These are phyloP conservation scores for Aspergillus sparsus DNA, from an alignment of 495 filamentous ascomycete genomes.

Conservation along the genomic window DNA sequence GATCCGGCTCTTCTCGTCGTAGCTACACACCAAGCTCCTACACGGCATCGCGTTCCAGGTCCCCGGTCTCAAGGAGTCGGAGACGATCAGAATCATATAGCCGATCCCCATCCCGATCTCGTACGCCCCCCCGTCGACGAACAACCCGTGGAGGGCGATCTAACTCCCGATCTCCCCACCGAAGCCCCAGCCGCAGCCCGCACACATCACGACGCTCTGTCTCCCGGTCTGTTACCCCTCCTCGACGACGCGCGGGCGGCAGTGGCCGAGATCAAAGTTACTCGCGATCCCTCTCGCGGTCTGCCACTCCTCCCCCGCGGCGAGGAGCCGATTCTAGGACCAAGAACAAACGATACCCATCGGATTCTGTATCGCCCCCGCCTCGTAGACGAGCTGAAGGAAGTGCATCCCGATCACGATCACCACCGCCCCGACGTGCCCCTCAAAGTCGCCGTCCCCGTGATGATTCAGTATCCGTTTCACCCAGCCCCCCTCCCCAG, in stretches of 20 bases:
- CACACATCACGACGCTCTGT: conserved; percentile 31
- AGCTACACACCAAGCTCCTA: conserved; percentile 36
- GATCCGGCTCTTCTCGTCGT: conserved; percentile 39
- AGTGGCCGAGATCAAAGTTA: conserved; percentile 34
- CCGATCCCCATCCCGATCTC: conserved; percentile 32
- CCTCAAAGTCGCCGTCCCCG: conserved; percentile 19
- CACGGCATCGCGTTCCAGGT: conserved; percentile 41
- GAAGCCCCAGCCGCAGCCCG: conserved; percentile 26
- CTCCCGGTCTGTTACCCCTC: conserved; percentile 40
- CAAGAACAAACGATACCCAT: conserved; percentile 24
- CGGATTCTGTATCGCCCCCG: conserved; percentile 34
- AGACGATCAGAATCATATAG: conserved; percentile 39
- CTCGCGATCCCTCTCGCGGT: conserved; percentile 38
- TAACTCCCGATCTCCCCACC: conserved; percentile 34
- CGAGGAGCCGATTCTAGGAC: conserved; percentile 17
- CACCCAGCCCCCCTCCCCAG: conserved; percentile 28
- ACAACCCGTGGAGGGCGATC: conserved; percentile 28
- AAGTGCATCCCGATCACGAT: conserved; percentile 29
- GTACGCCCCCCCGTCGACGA: conserved; percentile 32
- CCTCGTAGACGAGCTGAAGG: conserved; percentile 26
- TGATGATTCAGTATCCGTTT: conserved; percentile 25
- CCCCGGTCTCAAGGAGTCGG: conserved; percentile 29
- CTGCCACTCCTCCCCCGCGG: conserved; percentile 36
- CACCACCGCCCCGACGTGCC: conserved; percentile 21
- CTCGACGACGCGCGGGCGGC: conserved; percentile 26